A percentile compares a stretch with the other conserved stretches of the same genome.
phyloP scores from a whole-genome alignment of 805 yeast species.

The Cyberlindnera veronae region DNA sequence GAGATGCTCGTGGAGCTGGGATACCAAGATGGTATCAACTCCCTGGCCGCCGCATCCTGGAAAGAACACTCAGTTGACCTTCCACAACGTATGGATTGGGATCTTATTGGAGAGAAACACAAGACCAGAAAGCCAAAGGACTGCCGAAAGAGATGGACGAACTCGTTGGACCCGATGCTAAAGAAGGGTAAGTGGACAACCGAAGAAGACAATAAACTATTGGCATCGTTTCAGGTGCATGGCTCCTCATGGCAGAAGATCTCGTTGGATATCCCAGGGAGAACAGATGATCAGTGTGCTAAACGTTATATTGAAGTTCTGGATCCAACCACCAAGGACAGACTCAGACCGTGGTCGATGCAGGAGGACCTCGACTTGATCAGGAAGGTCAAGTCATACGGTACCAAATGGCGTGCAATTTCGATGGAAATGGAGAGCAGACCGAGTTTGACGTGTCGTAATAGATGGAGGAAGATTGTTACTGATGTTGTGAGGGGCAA shows the following conservation, averaged over 20 bases:
- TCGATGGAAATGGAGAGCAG: slow-evolving; percentile 69
- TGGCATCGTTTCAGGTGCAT: slow-evolving; percentile 58
- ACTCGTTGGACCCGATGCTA: slow-evolving; percentile 77
- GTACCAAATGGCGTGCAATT: slow-evolving; percentile 88
- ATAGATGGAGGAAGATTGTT: slow-evolving; percentile 86
- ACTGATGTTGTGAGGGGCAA: slow-evolving; percentile 69
- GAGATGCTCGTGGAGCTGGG: slow-evolving; percentile 33
- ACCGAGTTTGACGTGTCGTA: slow-evolving; percentile 86
- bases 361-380: slow-evolving; percentile 74
- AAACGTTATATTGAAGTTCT: slow-evolving; percentile 85
- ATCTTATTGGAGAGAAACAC: slow-evolving; percentile 44
- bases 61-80: slow-evolving; percentile 20
- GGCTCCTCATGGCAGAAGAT: slow-evolving; percentile 90
- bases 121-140: slow-evolving; percentile 69
- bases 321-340: slow-evolving; percentile 73
- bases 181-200: slow-evolving; percentile 85
- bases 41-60: slow-evolving; percentile 29
- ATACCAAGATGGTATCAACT: slow-evolving; percentile 33
- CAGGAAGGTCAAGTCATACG: slow-evolving; percentile 62
- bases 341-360: slow-evolving; percentile 74
- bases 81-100: slow-evolving; percentile 55
- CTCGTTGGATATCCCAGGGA: slow-evolving; percentile 68
- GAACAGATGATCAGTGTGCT: slow-evolving; percentile 95
- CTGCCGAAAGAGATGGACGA: slow-evolving; percentile 84
- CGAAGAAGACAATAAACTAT: slow-evolving; percentile 67